Evolutionary conservation across 2,329 filamentous ascomycete genomes (phyloP).

Genomic region (Dryadomyces quercus-mongolicae): DNA sequence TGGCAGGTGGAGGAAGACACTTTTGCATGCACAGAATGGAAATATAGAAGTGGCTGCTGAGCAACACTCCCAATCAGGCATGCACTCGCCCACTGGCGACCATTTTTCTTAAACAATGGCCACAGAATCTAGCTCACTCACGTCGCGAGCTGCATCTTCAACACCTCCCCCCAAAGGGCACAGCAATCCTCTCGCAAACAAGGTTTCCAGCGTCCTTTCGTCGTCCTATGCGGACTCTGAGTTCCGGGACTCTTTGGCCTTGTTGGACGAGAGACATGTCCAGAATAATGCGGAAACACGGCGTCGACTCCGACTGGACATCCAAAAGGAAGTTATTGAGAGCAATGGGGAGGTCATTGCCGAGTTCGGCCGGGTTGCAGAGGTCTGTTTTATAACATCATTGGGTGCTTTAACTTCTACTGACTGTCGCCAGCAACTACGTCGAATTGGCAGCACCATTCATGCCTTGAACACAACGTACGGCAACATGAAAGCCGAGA

Average conservation of each 20-base stretch:
- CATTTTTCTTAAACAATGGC: constrained; percentile 7
- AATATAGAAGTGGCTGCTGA: neutral
- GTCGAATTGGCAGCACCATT: constrained; percentile 69
- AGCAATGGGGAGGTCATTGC: constrained; percentile 81
- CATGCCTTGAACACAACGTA: constrained; percentile 69
- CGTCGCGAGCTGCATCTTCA: constrained; percentile 18
- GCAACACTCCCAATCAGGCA: neutral
- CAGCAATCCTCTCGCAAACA: constrained; percentile 60
- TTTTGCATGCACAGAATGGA: neutral
- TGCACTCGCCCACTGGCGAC: neutral
- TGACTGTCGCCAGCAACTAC: constrained; percentile 56
- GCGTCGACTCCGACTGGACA: constrained; percentile 65
- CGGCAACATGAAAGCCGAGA: constrained; percentile 65
- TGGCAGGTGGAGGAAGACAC: neutral
- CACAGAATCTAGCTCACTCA: constrained; percentile 12
- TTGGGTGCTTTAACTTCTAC: constrained; percentile 1
- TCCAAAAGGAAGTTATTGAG: constrained; percentile 86
- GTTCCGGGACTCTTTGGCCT: constrained; percentile 70
- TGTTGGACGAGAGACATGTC: constrained; percentile 61
- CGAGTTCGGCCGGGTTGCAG: constrained; percentile 81
- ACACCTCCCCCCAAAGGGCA: constrained; percentile 23
- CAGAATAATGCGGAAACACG: constrained; percentile 68
- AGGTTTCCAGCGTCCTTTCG: constrained; percentile 76
- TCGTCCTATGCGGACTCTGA: constrained; percentile 88
- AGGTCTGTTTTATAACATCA: constrained; percentile 41